Base-by-base conservation (phyloP, 192 early-diverging fungal genomes). In the Chytriomyces confervae region DNA sequence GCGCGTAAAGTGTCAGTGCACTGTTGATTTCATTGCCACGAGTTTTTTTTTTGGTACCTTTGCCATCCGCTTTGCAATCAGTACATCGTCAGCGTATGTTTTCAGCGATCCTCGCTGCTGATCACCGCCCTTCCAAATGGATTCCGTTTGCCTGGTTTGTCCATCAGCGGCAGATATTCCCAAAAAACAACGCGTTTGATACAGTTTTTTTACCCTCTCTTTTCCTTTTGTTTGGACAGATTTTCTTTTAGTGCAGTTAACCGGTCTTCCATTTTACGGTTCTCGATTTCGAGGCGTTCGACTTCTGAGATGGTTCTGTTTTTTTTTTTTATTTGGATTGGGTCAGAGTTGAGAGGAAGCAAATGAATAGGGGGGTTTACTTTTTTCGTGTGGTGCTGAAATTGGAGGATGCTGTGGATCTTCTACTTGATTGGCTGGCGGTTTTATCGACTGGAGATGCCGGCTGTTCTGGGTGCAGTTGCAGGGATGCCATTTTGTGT, bases 201-300 rank as follows among this genome's bases (percentile, higher is more conserved):
- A 36, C 3, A 3, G 0, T 0, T 2, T 16, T 20, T 46, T 29
- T 24, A 77, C 77, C 75, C 75, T 24, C 68, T 53, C 47, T 78
- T 78, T 62, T 69, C 77, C 46, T 71, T 69, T 47, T 71, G 36
- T 60, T 48, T 61, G 9, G 57, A 49, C 18, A 78, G 43, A 20
- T 16, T 53, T 20, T 70, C 66, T 43, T 63, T 53, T 53, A 78
- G 49, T 16, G 77, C 77, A 47, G 45, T 9, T 9, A 78, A 60
- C 20, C 77, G 49, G 18, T 78, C 77, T 62, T 78, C 77, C 77
- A 78, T 78, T 7, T 70, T 60, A 1, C 50, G 10, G 77, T 78
- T 78, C 24, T 78, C 68, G 20, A 62, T 8, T 47, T 78, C 77
- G 5, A 78, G 68, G 5, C 77, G 10, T 23, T 71, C 60, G 1